Conservation (phyloP, 805 yeast genomes). For the Pichia nanzhaoensis region DNA sequence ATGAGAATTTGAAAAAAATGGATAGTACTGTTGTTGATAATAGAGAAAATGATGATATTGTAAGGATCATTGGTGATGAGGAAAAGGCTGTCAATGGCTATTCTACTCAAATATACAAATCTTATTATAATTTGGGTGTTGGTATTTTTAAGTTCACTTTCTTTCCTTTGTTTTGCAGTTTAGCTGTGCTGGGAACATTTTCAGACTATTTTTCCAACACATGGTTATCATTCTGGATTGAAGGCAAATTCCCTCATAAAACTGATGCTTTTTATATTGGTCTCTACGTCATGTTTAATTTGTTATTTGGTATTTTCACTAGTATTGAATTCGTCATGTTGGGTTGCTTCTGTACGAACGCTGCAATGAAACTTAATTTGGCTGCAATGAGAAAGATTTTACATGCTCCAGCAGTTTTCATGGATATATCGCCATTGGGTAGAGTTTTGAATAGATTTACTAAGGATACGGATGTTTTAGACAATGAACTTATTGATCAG, state of each 20-base stretch:
- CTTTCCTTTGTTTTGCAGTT: conserved; percentile 23
- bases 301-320: conserved; percentile 41
- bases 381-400: conserved; percentile 43
- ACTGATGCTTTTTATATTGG: conserved; percentile 64
- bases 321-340: conserved; percentile 38
- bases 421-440: conserved; percentile 86
- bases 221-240: conserved; percentile 83
- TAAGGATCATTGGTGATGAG: conserved; percentile 40
- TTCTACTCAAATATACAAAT: conserved; percentile 39
- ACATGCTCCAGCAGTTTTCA: conserved; percentile 73
- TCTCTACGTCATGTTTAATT: conserved; percentile 54
- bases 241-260: conserved; percentile 40
- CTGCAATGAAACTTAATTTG: conserved; percentile 55
- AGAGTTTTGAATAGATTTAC: conserved; percentile 81
- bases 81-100: conserved; percentile 54
- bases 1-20: conserved; percentile 8
- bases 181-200: conserved; percentile 37
- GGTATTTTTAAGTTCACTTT: conserved; percentile 36
- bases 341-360: conserved; percentile 43
- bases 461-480: conserved; percentile 79
- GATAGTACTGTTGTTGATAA: conserved; percentile 15
- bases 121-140: conserved; percentile 48
- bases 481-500: conserved; percentile 71
- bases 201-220: conserved; percentile 55
- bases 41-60: conserved; percentile 15